Conservation (phyloP, 78 protist species). For the Monosiga brevicollis region DNA sequence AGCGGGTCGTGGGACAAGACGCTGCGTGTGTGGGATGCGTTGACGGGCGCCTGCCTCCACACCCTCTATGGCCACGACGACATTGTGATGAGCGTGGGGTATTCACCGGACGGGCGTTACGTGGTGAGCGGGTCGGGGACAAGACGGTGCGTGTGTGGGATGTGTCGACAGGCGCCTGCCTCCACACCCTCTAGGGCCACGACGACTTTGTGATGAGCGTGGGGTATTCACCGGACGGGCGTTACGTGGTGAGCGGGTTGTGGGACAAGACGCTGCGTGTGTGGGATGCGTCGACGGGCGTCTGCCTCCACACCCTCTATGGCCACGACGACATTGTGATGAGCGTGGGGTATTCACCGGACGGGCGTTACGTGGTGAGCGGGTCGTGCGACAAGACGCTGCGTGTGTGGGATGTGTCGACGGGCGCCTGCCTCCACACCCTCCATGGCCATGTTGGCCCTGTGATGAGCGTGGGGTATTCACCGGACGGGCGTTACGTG, state of each 20-base stretch:
- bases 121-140: slow-evolving; percentile 1
- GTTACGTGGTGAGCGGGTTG: neutral
- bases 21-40: neutral
- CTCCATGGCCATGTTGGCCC: neutral
- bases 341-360: neutral
- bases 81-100: neutral
- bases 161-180: neutral
- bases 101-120: neutral
- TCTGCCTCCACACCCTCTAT: neutral
- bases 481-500: neutral
- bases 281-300: neutral
- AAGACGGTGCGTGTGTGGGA: slow-evolving; percentile 15
- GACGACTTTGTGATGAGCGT: neutral
- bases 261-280: neutral
- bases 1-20: slow-evolving; percentile 1
- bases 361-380: neutral
- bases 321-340: neutral
- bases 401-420: neutral
- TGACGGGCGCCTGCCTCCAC: neutral
- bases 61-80: slow-evolving; percentile 20
- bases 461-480: slow-evolving; percentile 3
- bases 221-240: neutral
- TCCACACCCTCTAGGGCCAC: neutral
- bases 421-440: neutral
- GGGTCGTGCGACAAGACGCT: neutral